Percentiles rank a stretch among this genome's conserved stretches.
phyloP scores from a whole-genome alignment of 2,329 filamentous ascomycete genomes.

The Pseudocercospora eumusae region DNA sequence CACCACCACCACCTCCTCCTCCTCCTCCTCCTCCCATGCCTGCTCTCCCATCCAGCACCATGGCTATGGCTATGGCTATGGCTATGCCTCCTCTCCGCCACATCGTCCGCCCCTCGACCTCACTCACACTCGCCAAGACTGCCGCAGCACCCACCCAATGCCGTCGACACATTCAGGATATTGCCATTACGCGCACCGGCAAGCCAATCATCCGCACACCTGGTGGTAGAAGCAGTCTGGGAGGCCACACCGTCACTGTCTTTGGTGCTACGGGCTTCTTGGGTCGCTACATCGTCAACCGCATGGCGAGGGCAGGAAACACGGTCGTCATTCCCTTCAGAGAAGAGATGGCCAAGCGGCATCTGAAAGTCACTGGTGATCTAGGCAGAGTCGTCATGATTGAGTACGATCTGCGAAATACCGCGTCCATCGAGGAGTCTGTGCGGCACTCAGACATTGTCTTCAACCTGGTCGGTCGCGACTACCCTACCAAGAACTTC shows the following conservation, averaged over 20 bases:
- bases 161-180: constrained; percentile 64
- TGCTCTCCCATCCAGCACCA: too few species aligned
- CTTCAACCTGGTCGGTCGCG: constrained; percentile 91
- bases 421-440: constrained; percentile 90
- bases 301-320: constrained; percentile 88
- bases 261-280: constrained; percentile 97
- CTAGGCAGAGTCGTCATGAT: constrained; percentile 86
- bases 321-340: constrained; percentile 91
- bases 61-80: constrained; percentile 38
- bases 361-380: constrained; percentile 94
- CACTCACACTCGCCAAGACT: constrained; percentile 30
- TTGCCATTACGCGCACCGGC: constrained; percentile 91
- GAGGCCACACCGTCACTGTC: constrained; percentile 93
- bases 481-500: constrained; percentile 99
- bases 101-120: constrained; percentile 37
- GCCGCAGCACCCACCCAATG: constrained; percentile 35
- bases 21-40: constrained; percentile 12
- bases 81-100: constrained; percentile 41
- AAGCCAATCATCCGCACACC: constrained; percentile 88
- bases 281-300: constrained; percentile 95
- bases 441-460: constrained; percentile 97
- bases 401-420: constrained; percentile 94
- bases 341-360: constrained; percentile 96
- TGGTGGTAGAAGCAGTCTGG: constrained; percentile 67
- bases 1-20: constrained; percentile 5